Evolutionary conservation across 78 protist species (phyloP), one percentile per base, ranked within the genome.

Genomic region (Dictyostelium intermedium): DNA sequence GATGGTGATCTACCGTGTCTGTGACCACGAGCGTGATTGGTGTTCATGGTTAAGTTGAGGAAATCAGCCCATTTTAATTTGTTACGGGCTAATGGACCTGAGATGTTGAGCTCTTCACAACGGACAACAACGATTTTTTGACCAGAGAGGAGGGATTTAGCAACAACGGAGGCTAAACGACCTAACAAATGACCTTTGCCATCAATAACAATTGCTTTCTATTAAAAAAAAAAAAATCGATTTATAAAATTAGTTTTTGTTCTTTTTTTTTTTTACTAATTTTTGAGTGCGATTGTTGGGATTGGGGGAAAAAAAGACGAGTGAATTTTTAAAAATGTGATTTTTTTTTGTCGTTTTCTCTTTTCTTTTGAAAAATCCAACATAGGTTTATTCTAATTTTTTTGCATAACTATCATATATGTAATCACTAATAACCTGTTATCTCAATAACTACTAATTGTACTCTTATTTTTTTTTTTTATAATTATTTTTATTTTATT

Each of bases 11-110:
- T 97, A 95, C 78, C 81, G 93, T 98, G 98, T 97, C 87, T 96
- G 30, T 97, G 99, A 50, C 99, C 99, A 25, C 96, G 97, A 73
- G 83, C 47, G 37, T 99, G 99, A 98, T 99, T 98, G 97, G 99
- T 96, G 98, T 94, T 94, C 76, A 53, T 82, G 30, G 98, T 91
- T 97, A 99, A 97, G 82, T 87, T 66, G 32, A 98, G 91, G 96
- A 83, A 98, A 35, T 32, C 39, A 56, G 41, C 82, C 96, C 82
- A 99, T 81, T 99, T 97, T 74, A 97, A 96, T 97, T 98, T 98
- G 99, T 98, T 99, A 96, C 99, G 99, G 96, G 91, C 39, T 91
- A 98, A 87, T 81, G 96, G 77, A 66, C 99, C 99, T 13, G 99
- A 85, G 86, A 98, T 53, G 93, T 84, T 69, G 85, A 98, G 53